A percentile compares a stretch with the other conserved stretches of the same genome.
Conservation (phyloP, 345 rosid species). For the Pugionium cornutum region DNA sequence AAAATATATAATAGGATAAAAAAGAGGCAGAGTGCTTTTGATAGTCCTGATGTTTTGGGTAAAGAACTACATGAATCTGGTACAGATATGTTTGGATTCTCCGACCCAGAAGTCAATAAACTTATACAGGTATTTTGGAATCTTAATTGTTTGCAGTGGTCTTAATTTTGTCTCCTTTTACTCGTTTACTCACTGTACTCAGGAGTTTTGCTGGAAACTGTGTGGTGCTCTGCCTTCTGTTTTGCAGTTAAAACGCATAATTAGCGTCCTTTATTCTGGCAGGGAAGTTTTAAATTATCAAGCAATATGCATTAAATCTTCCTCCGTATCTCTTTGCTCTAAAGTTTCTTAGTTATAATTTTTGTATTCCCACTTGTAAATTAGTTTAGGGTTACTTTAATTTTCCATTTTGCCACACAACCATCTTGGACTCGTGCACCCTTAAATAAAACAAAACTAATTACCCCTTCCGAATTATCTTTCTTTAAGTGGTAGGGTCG, state of each 20-base stretch:
- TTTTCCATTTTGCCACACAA: too few relatives aligned
- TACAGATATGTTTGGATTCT: conserved; percentile 94
- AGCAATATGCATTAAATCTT: conserved; percentile 20
- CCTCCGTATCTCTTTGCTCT: conserved; percentile 10
- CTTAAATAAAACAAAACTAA: too few relatives aligned
- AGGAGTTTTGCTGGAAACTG: conserved; percentile 18
- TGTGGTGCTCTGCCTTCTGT: conserved; percentile 11
- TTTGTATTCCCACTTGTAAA: background rate
- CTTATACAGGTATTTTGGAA: conserved; percentile 67
- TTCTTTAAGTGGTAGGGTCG: too few relatives aligned
- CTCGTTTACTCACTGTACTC: conserved; percentile 13
- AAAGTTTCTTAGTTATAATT: conserved; percentile 10
- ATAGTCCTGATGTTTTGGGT: conserved; percentile 46
- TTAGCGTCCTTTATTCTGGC: conserved; percentile 12
- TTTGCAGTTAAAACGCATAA: conserved; percentile 7
- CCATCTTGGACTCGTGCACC: too few relatives aligned
- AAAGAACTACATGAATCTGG: conserved; percentile 53
- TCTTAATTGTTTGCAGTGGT: conserved; percentile 11
- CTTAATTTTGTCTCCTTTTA: conserved; percentile 10
- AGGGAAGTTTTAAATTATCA: conserved; percentile 13
- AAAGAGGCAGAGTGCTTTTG: conserved; percentile 45
- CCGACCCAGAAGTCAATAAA: conserved; percentile 74
- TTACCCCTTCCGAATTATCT: too few relatives aligned
- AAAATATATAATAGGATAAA: conserved; percentile 65
- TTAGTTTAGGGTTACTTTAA: too few relatives aligned